These are phyloP conservation scores for Moesziomyces aphidis DNA, from an alignment of 1,284 basidiomycete species.

Conservation along the genomic window DNA sequence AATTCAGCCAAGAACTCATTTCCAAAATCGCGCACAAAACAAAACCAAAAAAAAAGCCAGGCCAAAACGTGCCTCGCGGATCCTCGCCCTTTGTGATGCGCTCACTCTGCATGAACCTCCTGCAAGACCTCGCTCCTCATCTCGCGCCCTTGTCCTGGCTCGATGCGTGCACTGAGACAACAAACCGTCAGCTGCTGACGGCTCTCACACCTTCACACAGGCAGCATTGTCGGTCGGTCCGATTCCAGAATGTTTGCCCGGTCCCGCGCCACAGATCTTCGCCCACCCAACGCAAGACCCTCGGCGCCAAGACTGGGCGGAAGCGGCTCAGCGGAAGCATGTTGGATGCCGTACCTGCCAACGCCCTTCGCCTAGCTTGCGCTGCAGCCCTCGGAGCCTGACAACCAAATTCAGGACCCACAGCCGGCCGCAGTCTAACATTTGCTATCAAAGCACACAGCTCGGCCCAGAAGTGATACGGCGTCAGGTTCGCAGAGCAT, in stretches of 20 bases:
- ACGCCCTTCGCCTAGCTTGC: background rate
- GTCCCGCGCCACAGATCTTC: too few species aligned
- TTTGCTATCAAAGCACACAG: too few species aligned
- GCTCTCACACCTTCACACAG: background rate
- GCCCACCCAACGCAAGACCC: too few species aligned
- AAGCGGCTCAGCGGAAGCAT: background rate
- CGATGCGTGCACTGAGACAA: background rate
- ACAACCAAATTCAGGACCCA: background rate
- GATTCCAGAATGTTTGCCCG: background rate
- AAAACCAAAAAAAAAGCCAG: too few species aligned
- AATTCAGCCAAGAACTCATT: background rate
- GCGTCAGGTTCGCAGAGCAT: too few species aligned
- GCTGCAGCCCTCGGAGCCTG: background rate
- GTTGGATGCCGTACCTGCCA: background rate
- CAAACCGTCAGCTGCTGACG: background rate
- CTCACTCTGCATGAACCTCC: constrained; percentile 17
- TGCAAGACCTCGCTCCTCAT: background rate
- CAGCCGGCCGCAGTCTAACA: background rate
- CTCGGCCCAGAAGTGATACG: too few species aligned
- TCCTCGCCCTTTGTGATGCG: constrained; percentile 11
- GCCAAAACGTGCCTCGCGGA: constrained; percentile 11
- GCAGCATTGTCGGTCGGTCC: background rate
- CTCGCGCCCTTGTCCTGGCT: background rate
- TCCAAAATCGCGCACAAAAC: background rate
- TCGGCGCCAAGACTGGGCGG: too few species aligned